These are phyloP conservation scores for Torulaspora maleeae DNA, from an alignment of 805 yeast species.

Conservation along the genomic window DNA sequence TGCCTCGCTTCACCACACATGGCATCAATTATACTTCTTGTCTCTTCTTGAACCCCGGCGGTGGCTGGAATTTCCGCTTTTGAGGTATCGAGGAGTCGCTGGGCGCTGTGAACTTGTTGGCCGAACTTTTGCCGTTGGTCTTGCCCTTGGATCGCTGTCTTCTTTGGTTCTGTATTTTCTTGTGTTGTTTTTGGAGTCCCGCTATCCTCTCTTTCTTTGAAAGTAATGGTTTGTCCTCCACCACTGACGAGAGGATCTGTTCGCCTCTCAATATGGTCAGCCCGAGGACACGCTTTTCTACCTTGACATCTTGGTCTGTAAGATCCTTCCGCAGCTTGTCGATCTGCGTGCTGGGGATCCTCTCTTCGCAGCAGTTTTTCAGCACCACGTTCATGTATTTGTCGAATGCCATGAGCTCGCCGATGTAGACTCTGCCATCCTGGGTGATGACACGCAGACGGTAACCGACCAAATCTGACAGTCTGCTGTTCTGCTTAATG, in stretches of 20 bases:
- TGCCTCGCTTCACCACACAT: neutral
- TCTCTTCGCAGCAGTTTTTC: slow-evolving; percentile 76
- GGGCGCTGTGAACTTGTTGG: no score
- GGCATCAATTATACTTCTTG: neutral
- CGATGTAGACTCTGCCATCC: slow-evolving; percentile 76
- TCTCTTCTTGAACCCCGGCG: slow-evolving; percentile 40
- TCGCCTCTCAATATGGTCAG: slow-evolving; percentile 84
- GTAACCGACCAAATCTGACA: slow-evolving; percentile 64
- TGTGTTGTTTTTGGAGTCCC: slow-evolving; percentile 34
- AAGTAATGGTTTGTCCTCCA: slow-evolving; percentile 50
- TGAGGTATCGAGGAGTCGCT: slow-evolving; percentile 3
- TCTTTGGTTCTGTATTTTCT: slow-evolving; percentile 33
- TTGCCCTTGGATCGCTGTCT: slow-evolving; percentile 22
- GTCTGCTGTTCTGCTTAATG: slow-evolving; percentile 28
- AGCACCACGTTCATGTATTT: slow-evolving; percentile 82
- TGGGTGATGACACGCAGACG: slow-evolving; percentile 66
- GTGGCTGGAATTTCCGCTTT: slow-evolving; percentile 43
- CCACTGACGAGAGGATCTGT: slow-evolving; percentile 66
- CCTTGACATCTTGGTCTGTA: slow-evolving; percentile 39
- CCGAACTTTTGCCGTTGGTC: neutral
- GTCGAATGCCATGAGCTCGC: slow-evolving; percentile 83
- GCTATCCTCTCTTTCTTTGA: slow-evolving; percentile 38
- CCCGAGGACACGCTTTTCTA: slow-evolving; percentile 75
- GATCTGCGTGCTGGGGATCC: slow-evolving; percentile 58
- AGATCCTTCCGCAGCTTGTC: slow-evolving; percentile 30